Evolutionary conservation across 768 basidiomycete genomes (phyloP), one percentile per base, ranked within the genome.

Genomic region (Filobasidium wieringae): DNA sequence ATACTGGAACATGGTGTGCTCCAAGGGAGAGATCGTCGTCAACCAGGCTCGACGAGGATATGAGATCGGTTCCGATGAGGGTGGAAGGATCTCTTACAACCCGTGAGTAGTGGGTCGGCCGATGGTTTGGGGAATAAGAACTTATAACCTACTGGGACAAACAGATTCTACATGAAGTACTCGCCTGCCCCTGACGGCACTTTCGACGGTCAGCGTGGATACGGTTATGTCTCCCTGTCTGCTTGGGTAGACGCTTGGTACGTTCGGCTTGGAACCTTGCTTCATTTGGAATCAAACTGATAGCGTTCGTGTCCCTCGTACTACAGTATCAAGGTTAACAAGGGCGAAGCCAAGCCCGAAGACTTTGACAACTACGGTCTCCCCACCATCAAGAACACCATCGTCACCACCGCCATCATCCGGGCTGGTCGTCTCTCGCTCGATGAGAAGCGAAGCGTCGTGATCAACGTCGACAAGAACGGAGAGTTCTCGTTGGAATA

Each of bases 11-110:
- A 92, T 91, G 75, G 88, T 92, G 86, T 90, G 81, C 50, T 85
- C 88, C 77, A 92, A 88, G 87, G 91, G 91, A 24, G 91, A 93
- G 63, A 87, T 93, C 71, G 82, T 79, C 56, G 85, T 93, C 61
- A 88, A 93, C 77, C 91, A 93, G 74, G 89, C 90, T 39, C 88
- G 89, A 72, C 84, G 89, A 71, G 91, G 91, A 7, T 93, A 93
- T 77, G 87, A 88, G 70, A 80, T 88, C 65, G 88, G 87, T 26
- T 78, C 84, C 47, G 90, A 93, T 68, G 86, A 87, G 45, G 81
- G 80, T 14, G 89, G 90, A 47, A 88, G 88, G 76, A 75, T 81
- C 26, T 87, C 82, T 84, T 61, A 40, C 52, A 54, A 61, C 88
- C 89, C 88, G 87, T 87, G 74, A 64, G 86, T 79, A 31, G 7